phyloP scores from a whole-genome alignment of 2,329 filamentous ascomycete species.

The Lecanosticta acicola region DNA sequence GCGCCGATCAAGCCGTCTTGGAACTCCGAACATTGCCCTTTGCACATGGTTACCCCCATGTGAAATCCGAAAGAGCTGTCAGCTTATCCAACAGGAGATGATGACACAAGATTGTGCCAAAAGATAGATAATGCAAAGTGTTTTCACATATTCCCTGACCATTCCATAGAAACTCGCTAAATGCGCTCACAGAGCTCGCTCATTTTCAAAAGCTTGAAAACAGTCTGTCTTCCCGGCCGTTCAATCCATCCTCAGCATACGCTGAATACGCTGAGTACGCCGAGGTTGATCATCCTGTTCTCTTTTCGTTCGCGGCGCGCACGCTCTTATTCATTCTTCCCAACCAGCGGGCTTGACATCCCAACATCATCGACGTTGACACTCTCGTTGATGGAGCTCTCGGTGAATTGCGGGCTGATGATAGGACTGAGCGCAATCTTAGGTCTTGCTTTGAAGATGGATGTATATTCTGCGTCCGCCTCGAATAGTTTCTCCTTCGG shows the following conservation, averaged over 20 bases:
- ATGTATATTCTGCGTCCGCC: constrained; percentile 68
- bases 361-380: background rate
- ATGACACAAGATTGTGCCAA: no score
- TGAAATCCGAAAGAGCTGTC: no score
- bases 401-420: background rate
- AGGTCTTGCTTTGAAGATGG: constrained; percentile 78
- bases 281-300: background rate
- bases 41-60: no score
- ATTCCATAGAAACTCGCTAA: background rate
- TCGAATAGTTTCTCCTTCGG: constrained; percentile 65
- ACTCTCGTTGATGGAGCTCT: background rate
- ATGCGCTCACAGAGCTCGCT: background rate
- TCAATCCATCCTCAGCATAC: background rate
- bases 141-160: no score
- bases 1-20: no score
- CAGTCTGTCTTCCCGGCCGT: background rate
- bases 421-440: constrained; percentile 70
- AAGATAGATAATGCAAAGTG: no score
- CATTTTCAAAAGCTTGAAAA: background rate
- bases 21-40: no score
- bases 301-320: background rate
- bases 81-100: no score
- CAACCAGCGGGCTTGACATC: background rate
- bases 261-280: no score
- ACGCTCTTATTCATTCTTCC: background rate